Evolutionary conservation across 306 rosid species (phyloP).

Genomic region (Herpetospermum pedunculosum): DNA sequence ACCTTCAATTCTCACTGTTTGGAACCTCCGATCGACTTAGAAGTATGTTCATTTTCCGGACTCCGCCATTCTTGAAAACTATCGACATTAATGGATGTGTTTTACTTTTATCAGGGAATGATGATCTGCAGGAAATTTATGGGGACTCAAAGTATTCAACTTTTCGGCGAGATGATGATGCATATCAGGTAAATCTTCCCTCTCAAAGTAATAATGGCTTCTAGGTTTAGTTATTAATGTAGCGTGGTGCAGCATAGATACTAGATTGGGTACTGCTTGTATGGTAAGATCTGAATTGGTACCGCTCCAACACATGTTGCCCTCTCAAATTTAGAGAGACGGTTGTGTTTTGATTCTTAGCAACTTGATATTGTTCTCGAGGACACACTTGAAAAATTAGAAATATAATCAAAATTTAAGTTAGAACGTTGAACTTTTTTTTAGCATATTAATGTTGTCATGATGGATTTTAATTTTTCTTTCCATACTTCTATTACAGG

Average conservation of each 20-base stretch:
- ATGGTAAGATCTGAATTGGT: not conserved
- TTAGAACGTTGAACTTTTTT: not conserved
- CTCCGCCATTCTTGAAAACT: not conserved
- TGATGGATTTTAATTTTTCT: not conserved
- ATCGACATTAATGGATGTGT: slow-evolving; percentile 6
- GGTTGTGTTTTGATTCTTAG: not conserved
- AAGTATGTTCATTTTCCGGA: not conserved
- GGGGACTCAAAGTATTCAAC: slow-evolving; percentile 22
- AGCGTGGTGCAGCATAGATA: not conserved
- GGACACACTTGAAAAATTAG: not conserved
- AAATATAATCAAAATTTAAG: not conserved
- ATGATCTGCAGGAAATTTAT: slow-evolving; percentile 15
- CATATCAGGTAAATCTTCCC: slow-evolving; percentile 21
- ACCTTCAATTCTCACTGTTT: not conserved
- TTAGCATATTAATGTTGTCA: not conserved
- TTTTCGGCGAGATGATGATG: slow-evolving; percentile 19
- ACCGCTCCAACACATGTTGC: not conserved
- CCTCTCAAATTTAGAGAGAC: not conserved
- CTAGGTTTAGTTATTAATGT: not conserved
- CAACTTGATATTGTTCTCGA: not conserved
- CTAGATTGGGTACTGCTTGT: not conserved
- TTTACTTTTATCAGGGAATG: slow-evolving; percentile 25
- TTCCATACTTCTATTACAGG: not conserved
- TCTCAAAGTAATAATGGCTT: not conserved
- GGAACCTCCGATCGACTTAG: not conserved